Evolutionary conservation across 345 rosid genomes (phyloP), one percentile per base, ranked within the genome.

Genomic region (Citrus sp.): DNA sequence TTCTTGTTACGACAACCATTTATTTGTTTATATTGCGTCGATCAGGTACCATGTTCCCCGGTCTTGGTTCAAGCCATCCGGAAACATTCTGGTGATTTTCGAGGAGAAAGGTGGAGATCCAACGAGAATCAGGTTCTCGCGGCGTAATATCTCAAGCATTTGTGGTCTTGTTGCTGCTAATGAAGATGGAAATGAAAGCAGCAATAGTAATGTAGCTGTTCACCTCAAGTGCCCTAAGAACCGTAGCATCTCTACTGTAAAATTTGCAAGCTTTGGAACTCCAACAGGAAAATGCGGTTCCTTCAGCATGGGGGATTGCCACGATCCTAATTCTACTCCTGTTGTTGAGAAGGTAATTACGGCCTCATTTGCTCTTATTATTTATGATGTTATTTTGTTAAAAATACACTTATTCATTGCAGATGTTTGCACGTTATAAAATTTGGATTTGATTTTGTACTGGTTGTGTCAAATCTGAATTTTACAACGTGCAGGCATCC

Each of bases 91-190:
- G 82, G 98, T 94, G 73, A 88, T 96, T 63, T 89, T 96, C 13
- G 98, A 94, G 89, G 99, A 92, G 88, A 88, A 81, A 86, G 97
- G 97, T 2, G 99, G 97, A 56, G 86, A 92, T 84, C 98, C 99
- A 51, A 82, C 81, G 35, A 88, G 86, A 80, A 89, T 96, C 37
- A 86, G 73, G 9, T 89, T 96, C 74, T 86, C 94, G 0, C 91
- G 84, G 80, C 86, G 98, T 46, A 91, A 85, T 88, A 80, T 74
- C 24, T 70, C 90, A 2, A 72, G 80, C n/a, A 16, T 83, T 3
- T 87, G 92, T 42, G 81, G 85, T 56, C 67, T 63, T 34, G 27
- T 86, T 72, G 82, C 83, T 2, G 91, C 88, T 81, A 86, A 86
- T 59, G 66, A 76, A 55, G 73, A 79, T 66, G 81, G 74, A 69